Percentiles rank a stretch among this genome's conserved stretches.
phyloP scores from a whole-genome alignment of 139 green algal genomes.

The Chlamydomonas asymmetrica region DNA sequence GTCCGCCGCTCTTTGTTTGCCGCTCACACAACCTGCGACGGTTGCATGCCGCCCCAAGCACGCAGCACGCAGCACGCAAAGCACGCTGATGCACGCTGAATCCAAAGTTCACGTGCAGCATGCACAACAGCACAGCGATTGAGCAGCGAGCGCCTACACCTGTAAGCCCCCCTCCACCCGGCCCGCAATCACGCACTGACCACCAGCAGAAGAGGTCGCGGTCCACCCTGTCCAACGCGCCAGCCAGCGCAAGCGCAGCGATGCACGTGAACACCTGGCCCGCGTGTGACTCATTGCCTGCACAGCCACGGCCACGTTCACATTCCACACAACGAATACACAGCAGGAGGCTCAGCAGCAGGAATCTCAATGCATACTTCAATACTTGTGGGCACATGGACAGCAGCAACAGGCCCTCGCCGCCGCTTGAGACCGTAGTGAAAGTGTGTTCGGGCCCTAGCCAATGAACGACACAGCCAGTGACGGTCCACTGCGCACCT shows the following conservation, averaged over 20 bases:
- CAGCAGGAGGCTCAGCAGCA: no score
- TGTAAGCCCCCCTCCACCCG: not conserved
- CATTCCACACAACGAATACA: no score
- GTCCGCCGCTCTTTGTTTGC: slow-evolving; percentile 85
- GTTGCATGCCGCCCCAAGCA: no score
- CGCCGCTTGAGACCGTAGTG: no score
- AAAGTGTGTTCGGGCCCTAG: no score
- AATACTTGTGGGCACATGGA: no score
- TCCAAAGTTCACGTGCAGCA: not conserved
- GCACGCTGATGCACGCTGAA: not conserved
- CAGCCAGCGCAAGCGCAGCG: slow-evolving; percentile 80
- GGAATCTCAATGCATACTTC: no score
- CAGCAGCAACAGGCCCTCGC: no score
- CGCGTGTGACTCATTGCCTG: slow-evolving; percentile 80
- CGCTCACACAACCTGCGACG: slow-evolving; percentile 86
- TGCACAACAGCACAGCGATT: not conserved
- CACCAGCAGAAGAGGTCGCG: slow-evolving; percentile 93
- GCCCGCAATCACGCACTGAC: slow-evolving; percentile 47
- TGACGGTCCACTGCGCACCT: slow-evolving; percentile 52
- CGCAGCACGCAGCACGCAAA: no score
- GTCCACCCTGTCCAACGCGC: slow-evolving; percentile 78
- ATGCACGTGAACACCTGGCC: slow-evolving; percentile 94
- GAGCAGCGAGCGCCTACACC: not conserved
- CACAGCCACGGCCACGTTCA: not conserved
- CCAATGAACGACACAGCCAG: no score